Evolutionary conservation across 495 filamentous ascomycete species (phyloP).

Genomic region (Penicillium mononematosum): DNA sequence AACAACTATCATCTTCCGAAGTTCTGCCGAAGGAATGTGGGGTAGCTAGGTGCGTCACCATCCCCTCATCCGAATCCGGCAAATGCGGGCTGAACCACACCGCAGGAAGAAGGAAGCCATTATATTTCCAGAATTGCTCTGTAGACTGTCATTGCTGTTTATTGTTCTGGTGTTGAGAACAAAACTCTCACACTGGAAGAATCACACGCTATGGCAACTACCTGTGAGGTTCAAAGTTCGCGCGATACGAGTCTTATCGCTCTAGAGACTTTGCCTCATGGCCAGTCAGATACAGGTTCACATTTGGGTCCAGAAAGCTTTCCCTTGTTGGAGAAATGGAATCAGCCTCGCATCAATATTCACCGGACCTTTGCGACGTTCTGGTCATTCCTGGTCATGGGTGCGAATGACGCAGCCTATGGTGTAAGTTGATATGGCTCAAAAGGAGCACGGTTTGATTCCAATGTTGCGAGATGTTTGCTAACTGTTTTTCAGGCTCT

Average conservation of each 20-base stretch:
- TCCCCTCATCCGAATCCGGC: slow-evolving; percentile 3
- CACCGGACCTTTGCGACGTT: slow-evolving; percentile 65
- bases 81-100: neutral
- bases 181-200: neutral
- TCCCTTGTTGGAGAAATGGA: slow-evolving; percentile 56
- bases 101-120: neutral
- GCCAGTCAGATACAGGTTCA: neutral
- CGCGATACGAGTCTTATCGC: slow-evolving; percentile 17
- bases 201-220: slow-evolving; percentile 16
- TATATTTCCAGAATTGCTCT: neutral
- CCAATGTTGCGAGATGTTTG: neutral
- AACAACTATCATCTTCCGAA: neutral
- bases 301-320: slow-evolving; percentile 11
- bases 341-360: slow-evolving; percentile 63
- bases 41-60: neutral
- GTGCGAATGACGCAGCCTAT: slow-evolving; percentile 77
- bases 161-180: neutral
- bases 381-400: slow-evolving; percentile 75
- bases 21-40: slow-evolving; percentile 3
- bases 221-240: slow-evolving; percentile 15
- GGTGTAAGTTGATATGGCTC: slow-evolving; percentile 53
- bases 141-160: neutral
- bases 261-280: slow-evolving; percentile 21
- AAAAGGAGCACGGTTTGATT: neutral
- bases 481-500: slow-evolving; percentile 48